phyloP scores from a whole-genome alignment of 2,329 filamentous ascomycete genomes.

The Phoma sp. region DNA sequence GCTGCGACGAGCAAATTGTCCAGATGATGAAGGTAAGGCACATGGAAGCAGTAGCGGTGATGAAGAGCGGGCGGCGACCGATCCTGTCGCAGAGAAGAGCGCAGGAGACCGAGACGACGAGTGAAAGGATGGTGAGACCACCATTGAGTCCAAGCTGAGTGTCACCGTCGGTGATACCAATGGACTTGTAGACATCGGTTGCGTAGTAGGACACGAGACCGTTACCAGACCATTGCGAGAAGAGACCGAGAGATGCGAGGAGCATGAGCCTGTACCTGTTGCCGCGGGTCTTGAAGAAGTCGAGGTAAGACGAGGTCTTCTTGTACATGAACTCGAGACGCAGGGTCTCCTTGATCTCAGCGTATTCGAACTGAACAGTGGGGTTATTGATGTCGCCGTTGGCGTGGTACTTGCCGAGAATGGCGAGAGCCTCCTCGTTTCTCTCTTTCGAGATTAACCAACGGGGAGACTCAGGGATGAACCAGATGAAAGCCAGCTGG shows the following conservation, averaged over 20 bases:
- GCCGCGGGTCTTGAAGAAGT: conserved; percentile 68
- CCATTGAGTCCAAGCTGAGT: conserved; percentile 54
- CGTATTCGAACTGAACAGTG: conserved; percentile 71
- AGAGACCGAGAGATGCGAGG: conserved; percentile 68
- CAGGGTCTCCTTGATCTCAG: conserved; percentile 71
- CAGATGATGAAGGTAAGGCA: conserved; percentile 45
- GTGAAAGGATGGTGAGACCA: conserved; percentile 66
- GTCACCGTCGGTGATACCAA: conserved; percentile 62
- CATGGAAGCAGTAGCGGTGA: conserved; percentile 51
- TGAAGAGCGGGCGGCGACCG: conserved; percentile 63
- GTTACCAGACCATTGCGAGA: conserved; percentile 74
- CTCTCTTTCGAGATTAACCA: conserved; percentile 71
- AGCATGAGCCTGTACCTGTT: conserved; percentile 71
- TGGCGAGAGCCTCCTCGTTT: conserved; percentile 66
- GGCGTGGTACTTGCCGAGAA: conserved; percentile 70
- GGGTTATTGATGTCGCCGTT: conserved; percentile 66
- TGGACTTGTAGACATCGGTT: conserved; percentile 66
- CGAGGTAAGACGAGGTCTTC: conserved; percentile 62
- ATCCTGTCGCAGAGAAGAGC: conserved; percentile 62
- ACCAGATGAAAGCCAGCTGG: conserved; percentile 70
- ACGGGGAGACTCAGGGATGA: conserved; percentile 65
- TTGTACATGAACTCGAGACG: conserved; percentile 62
- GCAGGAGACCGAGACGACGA: conserved; percentile 64
- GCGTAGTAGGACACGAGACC: conserved; percentile 73
- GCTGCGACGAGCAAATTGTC: conserved; percentile 57